Evolutionary conservation across 352 stramenopile genomes (phyloP), one percentile per base, ranked within the genome.

Genomic region (Blastocystis sp.): DNA sequence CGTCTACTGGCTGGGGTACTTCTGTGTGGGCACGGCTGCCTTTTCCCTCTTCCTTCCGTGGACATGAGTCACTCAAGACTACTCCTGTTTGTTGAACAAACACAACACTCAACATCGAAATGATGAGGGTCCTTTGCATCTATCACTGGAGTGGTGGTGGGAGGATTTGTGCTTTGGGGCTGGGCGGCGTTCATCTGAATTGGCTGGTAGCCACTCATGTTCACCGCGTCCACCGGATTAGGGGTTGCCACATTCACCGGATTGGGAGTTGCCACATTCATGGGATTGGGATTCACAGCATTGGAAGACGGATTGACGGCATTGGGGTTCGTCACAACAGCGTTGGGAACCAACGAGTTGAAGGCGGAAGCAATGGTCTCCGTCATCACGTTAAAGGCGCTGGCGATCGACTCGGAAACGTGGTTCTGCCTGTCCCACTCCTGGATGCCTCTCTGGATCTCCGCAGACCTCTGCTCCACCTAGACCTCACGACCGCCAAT

Each of bases 1-100:
- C 7, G n/a, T 65, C 17, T 82, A 82, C 48, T 82, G 74, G 74
- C 14, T 82, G 5, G 59, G 59, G n/a, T 82, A 82, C 45, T 82
- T 34, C 23, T 19, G 23, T 11, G 45, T 69, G n/a, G 74, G 74
- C 23, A 67, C 11, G 28, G 74, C 28, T 2, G 41, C 69, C 17
- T 82, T 82, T 28, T 41, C 56, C 7, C 41, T 82, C 17, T 82
- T 70, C 45, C 52, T 82, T 28, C 74, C 74, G 14, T 82, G 74
- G 74, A 82, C 74, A 17, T 82, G 21, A 19, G 23, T 14, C 69
- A 53, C 69, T 34, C 28, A 34, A 34, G 28, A 34, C 28, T 34
- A 34, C 28, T 34, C 28, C 28, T 34, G 28, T 82, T 82, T 28
- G 34, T 65, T 10, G 14, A 76, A 82, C 74, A 82, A 67, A 70